These are phyloP conservation scores for Blastomyces silverae DNA, from an alignment of 2,329 filamentous ascomycete species.

Conservation along the genomic window DNA sequence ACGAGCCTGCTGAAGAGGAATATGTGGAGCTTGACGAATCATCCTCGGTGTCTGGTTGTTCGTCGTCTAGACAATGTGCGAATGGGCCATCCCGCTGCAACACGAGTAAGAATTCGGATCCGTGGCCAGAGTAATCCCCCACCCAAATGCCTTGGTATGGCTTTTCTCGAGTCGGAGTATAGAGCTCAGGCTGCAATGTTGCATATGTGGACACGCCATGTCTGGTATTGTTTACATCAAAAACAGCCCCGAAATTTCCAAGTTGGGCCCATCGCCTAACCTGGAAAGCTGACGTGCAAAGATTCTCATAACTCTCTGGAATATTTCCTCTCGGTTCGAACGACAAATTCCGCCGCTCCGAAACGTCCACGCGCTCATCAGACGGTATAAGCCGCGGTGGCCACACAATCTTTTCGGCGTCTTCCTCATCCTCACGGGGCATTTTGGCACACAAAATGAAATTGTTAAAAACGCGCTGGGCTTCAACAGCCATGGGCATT, in stretches of 20 bases:
- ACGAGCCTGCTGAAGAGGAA: not conserved
- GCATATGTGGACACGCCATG: constrained; percentile 58
- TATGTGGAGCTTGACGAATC: constrained; percentile 9
- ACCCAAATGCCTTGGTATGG: constrained; percentile 90
- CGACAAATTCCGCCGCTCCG: constrained; percentile 39
- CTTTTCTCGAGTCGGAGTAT: constrained; percentile 70
- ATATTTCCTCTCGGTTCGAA: constrained; percentile 37
- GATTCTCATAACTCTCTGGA: constrained; percentile 50
- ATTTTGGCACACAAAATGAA: constrained; percentile 58
- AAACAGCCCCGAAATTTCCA: constrained; percentile 23
- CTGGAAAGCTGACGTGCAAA: constrained; percentile 65
- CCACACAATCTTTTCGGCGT: constrained; percentile 54
- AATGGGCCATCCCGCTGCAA: constrained; percentile 57
- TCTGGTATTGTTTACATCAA: constrained; percentile 39
- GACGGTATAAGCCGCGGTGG: constrained; percentile 66
- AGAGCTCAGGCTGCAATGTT: constrained; percentile 66
- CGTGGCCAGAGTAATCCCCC: constrained; percentile 81
- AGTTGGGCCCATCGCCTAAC: constrained; percentile 72
- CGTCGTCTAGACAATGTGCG: not conserved
- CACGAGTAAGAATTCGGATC: constrained; percentile 79
- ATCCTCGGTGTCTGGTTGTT: not conserved
- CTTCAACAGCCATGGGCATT: constrained; percentile 50
- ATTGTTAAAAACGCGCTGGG: constrained; percentile 55
- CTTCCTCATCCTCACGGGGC: constrained; percentile 22
- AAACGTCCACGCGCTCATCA: constrained; percentile 49